phyloP scores from a whole-genome alignment of 2,329 filamentous ascomycete genomes.

The Exophiala spinifera region DNA sequence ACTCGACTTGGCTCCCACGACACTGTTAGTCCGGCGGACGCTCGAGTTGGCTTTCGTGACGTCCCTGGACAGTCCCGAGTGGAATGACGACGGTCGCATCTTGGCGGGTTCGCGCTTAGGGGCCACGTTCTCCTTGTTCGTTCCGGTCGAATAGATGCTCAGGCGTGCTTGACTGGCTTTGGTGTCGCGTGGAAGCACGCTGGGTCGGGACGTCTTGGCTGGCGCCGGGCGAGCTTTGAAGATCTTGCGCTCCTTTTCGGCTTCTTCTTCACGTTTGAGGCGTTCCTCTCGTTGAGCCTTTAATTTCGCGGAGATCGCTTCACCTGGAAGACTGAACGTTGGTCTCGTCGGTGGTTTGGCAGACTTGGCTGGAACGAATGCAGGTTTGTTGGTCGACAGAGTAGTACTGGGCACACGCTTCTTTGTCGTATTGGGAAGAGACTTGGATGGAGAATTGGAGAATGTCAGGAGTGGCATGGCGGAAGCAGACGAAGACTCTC shows the following conservation, averaged over 20 bases:
- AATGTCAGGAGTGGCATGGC: constrained; percentile 20
- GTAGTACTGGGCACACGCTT: constrained; percentile 39
- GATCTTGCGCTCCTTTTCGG: constrained; percentile 35
- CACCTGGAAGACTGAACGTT: constrained; percentile 53
- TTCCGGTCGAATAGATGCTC: constrained; percentile 30
- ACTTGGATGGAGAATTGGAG: constrained; percentile 27
- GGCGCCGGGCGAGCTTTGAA: constrained; percentile 49
- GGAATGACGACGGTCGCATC: constrained; percentile 15
- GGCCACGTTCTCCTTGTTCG: constrained; percentile 26
- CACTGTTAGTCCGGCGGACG: constrained; percentile 19
- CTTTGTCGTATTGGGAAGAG: constrained; percentile 35
- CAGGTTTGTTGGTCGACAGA: constrained; percentile 44
- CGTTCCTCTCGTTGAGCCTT: constrained; percentile 51
- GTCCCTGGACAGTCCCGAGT: constrained; percentile 6
- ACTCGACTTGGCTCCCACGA: neutral
- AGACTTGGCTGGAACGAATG: constrained; percentile 52
- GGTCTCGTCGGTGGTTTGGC: constrained; percentile 49
- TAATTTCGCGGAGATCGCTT: constrained; percentile 52
- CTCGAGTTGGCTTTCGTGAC: constrained; percentile 18
- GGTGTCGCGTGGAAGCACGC: constrained; percentile 42
- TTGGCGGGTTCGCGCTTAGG: constrained; percentile 9
- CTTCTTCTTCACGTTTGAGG: constrained; percentile 43
- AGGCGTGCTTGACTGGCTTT: constrained; percentile 46
- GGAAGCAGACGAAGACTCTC: constrained; percentile 12
- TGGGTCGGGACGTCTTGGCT: constrained; percentile 34